These are phyloP conservation scores for Lenzites betulinus DNA, from an alignment of 768 basidiomycete genomes.

Conservation along the genomic window DNA sequence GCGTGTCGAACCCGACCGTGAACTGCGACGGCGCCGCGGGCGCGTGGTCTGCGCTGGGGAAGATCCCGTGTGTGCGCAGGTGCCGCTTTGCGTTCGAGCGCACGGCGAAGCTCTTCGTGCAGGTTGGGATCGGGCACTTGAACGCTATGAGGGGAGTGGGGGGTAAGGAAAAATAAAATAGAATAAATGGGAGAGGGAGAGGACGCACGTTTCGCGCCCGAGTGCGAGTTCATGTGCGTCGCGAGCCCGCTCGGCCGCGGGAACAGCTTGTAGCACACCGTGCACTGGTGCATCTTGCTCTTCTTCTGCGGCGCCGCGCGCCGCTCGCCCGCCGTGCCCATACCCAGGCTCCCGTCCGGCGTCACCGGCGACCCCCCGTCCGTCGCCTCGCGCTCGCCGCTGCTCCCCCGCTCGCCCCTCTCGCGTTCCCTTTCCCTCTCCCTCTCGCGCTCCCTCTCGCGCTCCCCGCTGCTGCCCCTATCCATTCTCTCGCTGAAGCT, in stretches of 20 bases:
- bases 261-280: conserved; percentile 46
- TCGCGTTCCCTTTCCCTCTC: too few relatives aligned
- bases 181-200: background rate
- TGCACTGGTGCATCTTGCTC: conserved; percentile 53
- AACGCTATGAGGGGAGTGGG: too few relatives aligned
- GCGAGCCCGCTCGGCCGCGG: conserved; percentile 53
- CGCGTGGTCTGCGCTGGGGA: conserved; percentile 32
- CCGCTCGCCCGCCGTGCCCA: background rate
- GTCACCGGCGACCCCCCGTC: conserved; percentile 3
- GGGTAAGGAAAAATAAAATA: too few relatives aligned
- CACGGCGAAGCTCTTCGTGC: conserved; percentile 71
- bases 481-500: too few relatives aligned
- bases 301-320: conserved; percentile 34
- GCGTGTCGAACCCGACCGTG: conserved; percentile 47
- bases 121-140: conserved; percentile 59
- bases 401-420: too few relatives aligned
- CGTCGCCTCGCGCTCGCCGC: background rate
- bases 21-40: conserved; percentile 32
- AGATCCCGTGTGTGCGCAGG: conserved; percentile 71
- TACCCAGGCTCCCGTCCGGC: conserved; percentile 8
- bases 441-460: too few relatives aligned
- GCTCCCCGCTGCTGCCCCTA: background rate
- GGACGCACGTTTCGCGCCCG: conserved; percentile 51
- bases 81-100: conserved; percentile 83
- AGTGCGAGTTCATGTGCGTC: conserved; percentile 57